phyloP scores from a whole-genome alignment of 805 yeast species.

The Sugiyamaella lignohabitans region DNA sequence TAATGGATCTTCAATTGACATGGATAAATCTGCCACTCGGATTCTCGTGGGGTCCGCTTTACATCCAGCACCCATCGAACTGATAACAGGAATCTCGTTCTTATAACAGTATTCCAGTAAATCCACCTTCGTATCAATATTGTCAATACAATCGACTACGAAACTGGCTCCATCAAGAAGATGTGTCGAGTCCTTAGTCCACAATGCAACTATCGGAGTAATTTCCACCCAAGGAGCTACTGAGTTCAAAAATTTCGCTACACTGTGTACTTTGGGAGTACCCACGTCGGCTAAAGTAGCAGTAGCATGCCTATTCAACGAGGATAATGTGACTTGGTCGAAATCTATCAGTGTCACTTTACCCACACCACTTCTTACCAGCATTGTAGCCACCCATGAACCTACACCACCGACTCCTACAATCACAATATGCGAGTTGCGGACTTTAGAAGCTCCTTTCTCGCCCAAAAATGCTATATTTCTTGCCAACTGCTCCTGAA shows the following conservation, averaged over 20 bases:
- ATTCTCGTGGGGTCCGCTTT: constrained; percentile 92
- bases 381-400: constrained; percentile 72
- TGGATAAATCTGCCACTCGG: constrained; percentile 80
- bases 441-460: constrained; percentile 69
- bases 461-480: constrained; percentile 89
- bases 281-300: constrained; percentile 93
- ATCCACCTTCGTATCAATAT: constrained; percentile 94
- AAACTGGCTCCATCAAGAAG: constrained; percentile 58
- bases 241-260: constrained; percentile 56
- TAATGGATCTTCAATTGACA: constrained; percentile 89
- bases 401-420: constrained; percentile 99
- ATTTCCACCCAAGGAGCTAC: constrained; percentile 94
- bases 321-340: constrained; percentile 90
- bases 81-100: constrained; percentile 58
- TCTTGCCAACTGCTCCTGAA: constrained; percentile 87
- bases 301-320: constrained; percentile 89
- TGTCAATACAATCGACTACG: constrained; percentile 93
- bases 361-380: constrained; percentile 85
- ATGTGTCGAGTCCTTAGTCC: constrained; percentile 58
- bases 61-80: constrained; percentile 97
- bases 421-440: constrained; percentile 66
- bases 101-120: constrained; percentile 65
- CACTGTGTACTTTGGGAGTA: constrained; percentile 75
- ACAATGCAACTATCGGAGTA: constrained; percentile 70
- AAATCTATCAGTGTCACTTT: constrained; percentile 79